Base-by-base conservation (phyloP, 768 basidiomycete species). In the Russula sp. region DNA sequence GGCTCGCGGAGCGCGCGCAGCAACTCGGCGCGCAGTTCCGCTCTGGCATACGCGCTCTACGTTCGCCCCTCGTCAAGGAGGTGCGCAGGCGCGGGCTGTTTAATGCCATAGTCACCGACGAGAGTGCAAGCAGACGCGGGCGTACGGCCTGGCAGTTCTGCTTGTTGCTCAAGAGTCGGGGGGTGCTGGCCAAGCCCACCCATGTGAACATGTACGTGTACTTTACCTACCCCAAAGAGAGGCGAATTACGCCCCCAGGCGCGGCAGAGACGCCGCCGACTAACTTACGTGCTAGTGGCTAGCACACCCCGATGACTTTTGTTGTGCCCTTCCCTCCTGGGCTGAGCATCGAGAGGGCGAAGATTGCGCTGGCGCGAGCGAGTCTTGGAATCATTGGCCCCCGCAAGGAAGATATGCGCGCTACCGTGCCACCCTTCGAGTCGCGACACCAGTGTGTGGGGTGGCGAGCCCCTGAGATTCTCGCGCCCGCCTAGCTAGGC, bases 91-190 rank as follows among this genome's bases (percentile, higher is more conserved):
- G 84, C 63, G 96, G 96, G 0, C 75, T 99, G 61, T 77, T 99
- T 68, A 98, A 98, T 72, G 96, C 96, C 8, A 80, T 99, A 31
- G 90, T 98, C 27, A 93, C 98, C 59, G 87, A 98, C 71, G 93
- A 98, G 78, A 74, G 76, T 64, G 83, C 83, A 77, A 92, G 89
- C 69, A 74, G 65, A 53, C 89, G 84, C 75, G 88, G 90, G 16
- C 78, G 93, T 55, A 87, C 90, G 1, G 97, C 97, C 6, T 99
- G 96, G 97, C 92, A 98, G 73, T 79, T 98, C 58, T 98, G 97
- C 75, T 72, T 98, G 71, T 74, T 98, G 70, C 75, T 98, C 73
- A 96, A 95, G 86, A 87, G 86, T 68, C 83, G 91, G 51, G 94
- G 94, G 4, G 82, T 98, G 59, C 77, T 99, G 66, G 96, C 95